These are phyloP conservation scores for Taiwanofungus camphoratus DNA, from an alignment of 1,284 basidiomycete species.

Conservation along the genomic window DNA sequence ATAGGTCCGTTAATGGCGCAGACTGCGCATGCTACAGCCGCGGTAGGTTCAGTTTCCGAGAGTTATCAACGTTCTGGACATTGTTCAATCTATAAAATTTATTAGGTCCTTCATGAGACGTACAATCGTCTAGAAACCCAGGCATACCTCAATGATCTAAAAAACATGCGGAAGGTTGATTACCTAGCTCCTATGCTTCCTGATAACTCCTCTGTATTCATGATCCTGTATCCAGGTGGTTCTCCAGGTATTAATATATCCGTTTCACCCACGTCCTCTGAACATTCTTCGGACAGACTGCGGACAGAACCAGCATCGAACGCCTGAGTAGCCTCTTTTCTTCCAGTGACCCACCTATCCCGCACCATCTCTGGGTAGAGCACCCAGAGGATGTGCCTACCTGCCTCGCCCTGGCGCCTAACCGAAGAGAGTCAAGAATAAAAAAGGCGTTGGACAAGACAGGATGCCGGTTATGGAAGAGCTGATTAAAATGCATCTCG, in stretches of 20 bases:
- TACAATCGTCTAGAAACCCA: slow-evolving; percentile 34
- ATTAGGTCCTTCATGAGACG: slow-evolving; percentile 38
- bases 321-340: slow-evolving; percentile 32
- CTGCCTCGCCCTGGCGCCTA: slow-evolving; percentile 48
- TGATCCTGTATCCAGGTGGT: slow-evolving; percentile 28
- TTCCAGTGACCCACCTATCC: slow-evolving; percentile 25
- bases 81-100: too few species aligned
- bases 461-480: slow-evolving; percentile 29
- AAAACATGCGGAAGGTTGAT: slow-evolving; percentile 36
- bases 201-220: slow-evolving; percentile 1
- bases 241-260: slow-evolving; percentile 28
- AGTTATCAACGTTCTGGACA: neutral
- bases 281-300: slow-evolving; percentile 24
- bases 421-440: slow-evolving; percentile 35
- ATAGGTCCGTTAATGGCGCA: slow-evolving; percentile 53
- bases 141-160: slow-evolving; percentile 34
- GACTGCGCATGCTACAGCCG: slow-evolving; percentile 46
- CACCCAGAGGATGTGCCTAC: slow-evolving; percentile 48
- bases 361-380: slow-evolving; percentile 47
- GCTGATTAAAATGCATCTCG: too few species aligned
- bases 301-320: slow-evolving; percentile 29
- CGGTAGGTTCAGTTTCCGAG: slow-evolving; percentile 24
- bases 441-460: slow-evolving; percentile 39
- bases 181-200: neutral
- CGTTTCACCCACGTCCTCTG: neutral